Evolutionary conservation across 2,329 filamentous ascomycete genomes (phyloP), one percentile per base, ranked within the genome.

Genomic region (Phialocephala subalpina): DNA sequence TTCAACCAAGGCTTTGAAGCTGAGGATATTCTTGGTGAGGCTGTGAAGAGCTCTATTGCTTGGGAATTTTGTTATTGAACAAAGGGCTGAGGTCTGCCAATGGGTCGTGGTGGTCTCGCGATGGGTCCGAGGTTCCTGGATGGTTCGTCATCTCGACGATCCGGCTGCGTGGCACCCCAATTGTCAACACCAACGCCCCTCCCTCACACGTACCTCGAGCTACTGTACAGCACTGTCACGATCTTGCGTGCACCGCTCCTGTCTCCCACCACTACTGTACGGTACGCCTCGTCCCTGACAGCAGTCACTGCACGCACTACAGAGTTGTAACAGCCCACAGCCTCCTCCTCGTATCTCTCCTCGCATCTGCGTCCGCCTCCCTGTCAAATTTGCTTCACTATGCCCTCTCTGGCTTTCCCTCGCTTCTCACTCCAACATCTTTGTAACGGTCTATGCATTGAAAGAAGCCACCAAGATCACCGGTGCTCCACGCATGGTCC

Each of bases 401-500:
- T 68, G 52, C 67, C 64, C 35, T 47, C 53, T 64, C 64, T 35
- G 66, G 61, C 55, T 52, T 33, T 33, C 29, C 29, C 29, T 33
- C 29, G 29, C 29, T 33, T 33, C 29, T 49, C 60, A 58, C 63
- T 66, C 64, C 59, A 64, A 67, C 67, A 66, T n/a, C 56, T 65
- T 61, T 72, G 70, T 72, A 70, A 72, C 70, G 66, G 49, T 61
- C 27, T 57, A 53, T 57, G 67, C 64, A 63, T 67, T 60, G 56
- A 53, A 33, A 47, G 52, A 55, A 67, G 62, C 62, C 62, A 65
- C 60, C 60, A 64, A 56, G 67, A 56, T 42, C 52, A 58, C 20
- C 38, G 25, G 36, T 27, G 57, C 27, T 56, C 53, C 27, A 35
- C 8, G 29, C 55, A 57, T 38, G 33, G 55, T 57, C 14, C 55